Evolutionary conservation across 23 red algal species (phyloP).

Genomic region (Gracilaria vermiculophylla): DNA sequence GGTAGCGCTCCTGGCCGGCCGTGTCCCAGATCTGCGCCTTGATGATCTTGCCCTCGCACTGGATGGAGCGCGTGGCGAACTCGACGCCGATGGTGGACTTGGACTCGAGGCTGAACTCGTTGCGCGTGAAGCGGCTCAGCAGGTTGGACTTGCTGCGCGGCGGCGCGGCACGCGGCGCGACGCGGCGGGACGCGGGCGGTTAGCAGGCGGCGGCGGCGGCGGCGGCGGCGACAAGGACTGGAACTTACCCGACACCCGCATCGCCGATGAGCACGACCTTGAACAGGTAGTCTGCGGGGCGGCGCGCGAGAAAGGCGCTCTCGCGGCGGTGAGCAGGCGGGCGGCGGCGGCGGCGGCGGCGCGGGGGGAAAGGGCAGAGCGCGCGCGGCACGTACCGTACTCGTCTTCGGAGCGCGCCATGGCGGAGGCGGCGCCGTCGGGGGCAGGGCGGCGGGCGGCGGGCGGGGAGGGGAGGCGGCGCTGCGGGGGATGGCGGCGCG

Average conservation of each 20-base stretch:
- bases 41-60: conserved; percentile 92
- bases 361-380: neutral
- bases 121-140: conserved; percentile 92
- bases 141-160: conserved; percentile 84
- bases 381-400: conserved; percentile 64
- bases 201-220: neutral
- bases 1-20: conserved; percentile 94
- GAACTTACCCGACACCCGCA: conserved; percentile 63
- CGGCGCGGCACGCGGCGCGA: neutral
- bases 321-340: too few species aligned
- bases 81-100: conserved; percentile 97
- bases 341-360: too few species aligned
- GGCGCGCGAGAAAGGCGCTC: neutral
- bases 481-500: too few species aligned
- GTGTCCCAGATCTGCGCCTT: conserved; percentile 99
- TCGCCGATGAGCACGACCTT: conserved; percentile 92
- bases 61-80: conserved; percentile 93
- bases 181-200: neutral
- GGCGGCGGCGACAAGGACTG: neutral
- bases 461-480: too few species aligned
- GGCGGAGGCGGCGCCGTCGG: neutral
- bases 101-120: conserved; percentile 98
- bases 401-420: conserved; percentile 89
- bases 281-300: conserved; percentile 73
- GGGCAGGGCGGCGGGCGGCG: neutral